phyloP scores from a whole-genome alignment of 192 early-diverging fungal genomes.

The Gryganskiella cystojenkinii region DNA sequence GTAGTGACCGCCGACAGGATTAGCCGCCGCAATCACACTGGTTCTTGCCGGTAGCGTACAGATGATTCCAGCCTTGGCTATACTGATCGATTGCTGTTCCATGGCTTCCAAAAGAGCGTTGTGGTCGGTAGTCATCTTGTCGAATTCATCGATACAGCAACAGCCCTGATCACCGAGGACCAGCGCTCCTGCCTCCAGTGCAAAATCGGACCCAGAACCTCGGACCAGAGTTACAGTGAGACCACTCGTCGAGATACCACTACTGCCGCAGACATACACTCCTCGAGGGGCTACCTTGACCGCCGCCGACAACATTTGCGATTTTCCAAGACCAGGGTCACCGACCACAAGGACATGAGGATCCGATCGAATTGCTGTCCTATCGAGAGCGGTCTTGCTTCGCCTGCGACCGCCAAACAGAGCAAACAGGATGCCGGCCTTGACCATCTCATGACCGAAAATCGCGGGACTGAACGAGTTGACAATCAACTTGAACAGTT shows the following conservation, averaged over 20 bases:
- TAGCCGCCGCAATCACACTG: conserved; percentile 89
- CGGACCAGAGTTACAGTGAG: conserved; percentile 39
- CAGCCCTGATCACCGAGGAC: conserved; percentile 92
- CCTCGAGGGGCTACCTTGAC: conserved; percentile 84
- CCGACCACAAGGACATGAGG: conserved; percentile 83
- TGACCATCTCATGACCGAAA: conserved; percentile 88
- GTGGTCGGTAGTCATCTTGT: conserved; percentile 87
- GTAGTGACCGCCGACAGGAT: conserved; percentile 89
- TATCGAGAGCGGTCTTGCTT: conserved; percentile 42
- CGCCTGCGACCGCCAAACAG: conserved; percentile 71
- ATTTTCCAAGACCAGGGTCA: conserved; percentile 90
- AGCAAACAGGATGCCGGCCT: conserved; percentile 82
- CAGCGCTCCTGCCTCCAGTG: conserved; percentile 67
- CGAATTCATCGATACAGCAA: conserved; percentile 93
- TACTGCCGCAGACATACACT: conserved; percentile 58
- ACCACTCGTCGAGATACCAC: conserved; percentile 37
- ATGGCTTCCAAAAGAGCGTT: conserved; percentile 87
- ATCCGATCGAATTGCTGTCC: conserved; percentile 70
- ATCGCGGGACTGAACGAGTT: conserved; percentile 84
- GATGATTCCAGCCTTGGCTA: conserved; percentile 89
- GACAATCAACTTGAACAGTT: conserved; percentile 78
- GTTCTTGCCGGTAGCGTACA: conserved; percentile 85
- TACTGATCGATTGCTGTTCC: conserved; percentile 89
- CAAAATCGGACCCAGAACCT: conserved; percentile 36
- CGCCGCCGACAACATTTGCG: conserved; percentile 87